Conservation (phyloP, 805 yeast species). For the Zygoascus biomembranicola region DNA sequence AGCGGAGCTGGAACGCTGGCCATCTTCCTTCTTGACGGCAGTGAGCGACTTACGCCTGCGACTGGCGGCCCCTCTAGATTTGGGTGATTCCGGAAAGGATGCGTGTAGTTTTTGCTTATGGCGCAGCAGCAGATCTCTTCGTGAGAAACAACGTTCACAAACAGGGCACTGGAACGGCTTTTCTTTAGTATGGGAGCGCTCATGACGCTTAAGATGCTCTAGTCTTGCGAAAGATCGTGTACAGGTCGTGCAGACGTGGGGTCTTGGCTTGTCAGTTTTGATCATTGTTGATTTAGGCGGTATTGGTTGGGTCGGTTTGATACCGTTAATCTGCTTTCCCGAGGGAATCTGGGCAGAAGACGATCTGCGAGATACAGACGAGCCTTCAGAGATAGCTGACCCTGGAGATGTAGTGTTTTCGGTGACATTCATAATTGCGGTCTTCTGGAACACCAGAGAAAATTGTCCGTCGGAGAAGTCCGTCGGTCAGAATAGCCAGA, state of each 20-base stretch:
- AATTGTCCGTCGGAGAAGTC: no score
- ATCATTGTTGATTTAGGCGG: slow-evolving; percentile 79
- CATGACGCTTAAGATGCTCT: slow-evolving; percentile 91
- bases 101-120: slow-evolving; percentile 90
- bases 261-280: slow-evolving; percentile 90
- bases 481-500: no score
- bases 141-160: slow-evolving; percentile 92
- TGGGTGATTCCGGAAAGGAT: slow-evolving; percentile 23
- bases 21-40: background rate
- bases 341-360: background rate
- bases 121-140: slow-evolving; percentile 63
- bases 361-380: background rate
- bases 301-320: slow-evolving; percentile 47
- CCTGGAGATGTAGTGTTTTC: background rate
- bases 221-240: slow-evolving; percentile 92
- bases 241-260: slow-evolving; percentile 83
- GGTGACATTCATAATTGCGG: background rate
- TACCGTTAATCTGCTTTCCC: background rate
- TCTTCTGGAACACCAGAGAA: no score
- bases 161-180: slow-evolving; percentile 95
- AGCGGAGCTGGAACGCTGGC: background rate
- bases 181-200: slow-evolving; percentile 89
- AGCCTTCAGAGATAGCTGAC: background rate
- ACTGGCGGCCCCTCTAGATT: slow-evolving; percentile 5
- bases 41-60: background rate